These are phyloP conservation scores for Lunasporangiospora selenospora DNA, from an alignment of 192 early-diverging fungal genomes.

Conservation along the genomic window DNA sequence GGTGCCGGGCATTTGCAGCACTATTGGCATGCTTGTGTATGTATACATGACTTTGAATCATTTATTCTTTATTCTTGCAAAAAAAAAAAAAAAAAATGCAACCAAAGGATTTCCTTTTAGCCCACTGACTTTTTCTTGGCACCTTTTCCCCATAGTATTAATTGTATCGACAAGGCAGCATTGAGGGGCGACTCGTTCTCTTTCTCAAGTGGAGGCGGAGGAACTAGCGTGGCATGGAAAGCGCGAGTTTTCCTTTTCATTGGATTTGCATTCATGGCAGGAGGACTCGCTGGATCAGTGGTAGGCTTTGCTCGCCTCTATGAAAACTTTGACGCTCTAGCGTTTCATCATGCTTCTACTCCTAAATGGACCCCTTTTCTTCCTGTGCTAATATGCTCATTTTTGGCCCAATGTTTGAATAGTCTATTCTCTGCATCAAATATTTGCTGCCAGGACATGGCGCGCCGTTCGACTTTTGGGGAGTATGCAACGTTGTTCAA, in stretches of 20 bases:
- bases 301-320: conserved; percentile 45
- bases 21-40: conserved; percentile 67
- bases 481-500: conserved; percentile 42
- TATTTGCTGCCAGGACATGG: conserved; percentile 33
- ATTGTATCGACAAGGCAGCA: conserved; percentile 56
- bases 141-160: background rate
- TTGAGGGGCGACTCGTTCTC: conserved; percentile 54
- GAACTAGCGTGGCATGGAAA: conserved; percentile 49
- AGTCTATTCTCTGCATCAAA: conserved; percentile 44
- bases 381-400: too few species aligned
- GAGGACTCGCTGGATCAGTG: conserved; percentile 63
- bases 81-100: conserved; percentile 1
- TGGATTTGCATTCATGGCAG: conserved; percentile 65
- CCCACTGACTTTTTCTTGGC: background rate
- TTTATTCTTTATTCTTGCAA: conserved; percentile 6
- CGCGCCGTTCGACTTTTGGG: conserved; percentile 26
- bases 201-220: conserved; percentile 33
- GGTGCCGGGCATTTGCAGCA: conserved; percentile 62
- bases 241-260: conserved; percentile 62
- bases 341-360: background rate
- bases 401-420: background rate
- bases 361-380: background rate
- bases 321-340: too few species aligned
- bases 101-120: background rate
- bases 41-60: conserved; percentile 1